Evolutionary conservation across 176 grass and related monocot genomes (phyloP), one percentile per base, ranked within the genome.

Genomic region (Coix lacrymajobi): DNA sequence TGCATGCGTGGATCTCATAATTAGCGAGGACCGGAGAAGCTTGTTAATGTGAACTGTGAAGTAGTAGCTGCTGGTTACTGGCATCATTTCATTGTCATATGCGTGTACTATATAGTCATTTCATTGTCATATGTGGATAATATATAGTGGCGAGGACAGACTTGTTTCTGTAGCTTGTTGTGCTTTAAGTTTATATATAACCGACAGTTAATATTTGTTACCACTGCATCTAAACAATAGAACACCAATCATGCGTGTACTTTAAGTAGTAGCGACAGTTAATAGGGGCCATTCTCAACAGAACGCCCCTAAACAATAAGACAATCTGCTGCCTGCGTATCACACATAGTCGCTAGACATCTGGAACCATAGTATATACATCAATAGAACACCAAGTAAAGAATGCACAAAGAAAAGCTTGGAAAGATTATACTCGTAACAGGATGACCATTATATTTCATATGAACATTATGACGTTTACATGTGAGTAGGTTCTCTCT

Each of bases 381-480:
- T 58, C 31, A 16, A 12, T 25, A 74, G 8, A 70, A n/a, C 16
- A 65, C 34, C 3, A 29, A 26, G 44, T 32, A 66, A 54, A 43
- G 8, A 33, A 30, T 14, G 32, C 52, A 71, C 46, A 54, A 41
- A 48, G 6, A 78, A 74, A 67, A 49, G 26, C 14, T 67, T 0
- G 16, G 45, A 54, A 62, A 39, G 5, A 51, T 58, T 65, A 71
- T 45, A 63, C 31, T 79, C 67, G 73, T 73, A 74, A 58, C 63
- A 77, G 71, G 13, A 8, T 19, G 17, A 32, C 60, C 62, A 67
- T 66, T 86, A 61, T 84, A 91, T 76, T 88, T 76, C 71, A 86
- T 88, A 84, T 85, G 73, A 60, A 76, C 54, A 79, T 83, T 76
- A 57, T 69, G 80, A 73, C 63, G 83, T 73, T 86, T 86, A 86